Evolutionary conservation across 371 early-diverging fungal genomes (phyloP).

Genomic region (Mucor racemosus): DNA sequence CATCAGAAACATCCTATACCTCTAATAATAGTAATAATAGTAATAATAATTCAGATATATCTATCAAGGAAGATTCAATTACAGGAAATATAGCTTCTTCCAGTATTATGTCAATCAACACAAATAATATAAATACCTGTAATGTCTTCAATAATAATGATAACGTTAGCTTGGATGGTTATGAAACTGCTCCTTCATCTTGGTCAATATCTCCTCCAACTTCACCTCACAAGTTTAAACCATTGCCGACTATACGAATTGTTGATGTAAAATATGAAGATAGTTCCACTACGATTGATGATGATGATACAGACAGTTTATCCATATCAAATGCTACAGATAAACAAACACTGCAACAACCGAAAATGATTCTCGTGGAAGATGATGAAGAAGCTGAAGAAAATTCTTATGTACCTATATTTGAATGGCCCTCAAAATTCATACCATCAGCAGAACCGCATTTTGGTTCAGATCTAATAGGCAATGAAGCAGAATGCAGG

Average conservation of each 20-base stretch:
- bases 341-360: neutral
- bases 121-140: neutral
- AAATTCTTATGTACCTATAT: neutral
- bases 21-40: neutral
- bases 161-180: neutral
- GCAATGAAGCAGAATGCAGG: constrained; percentile 30
- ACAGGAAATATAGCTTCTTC: neutral
- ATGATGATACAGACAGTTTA: neutral
- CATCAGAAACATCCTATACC: constrained; percentile 4
- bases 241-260: neutral
- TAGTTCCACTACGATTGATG: neutral
- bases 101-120: neutral
- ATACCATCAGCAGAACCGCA: constrained; percentile 10
- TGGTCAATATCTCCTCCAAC: constrained; percentile 3
- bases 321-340: constrained; percentile 3
- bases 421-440: constrained; percentile 1
- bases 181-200: neutral
- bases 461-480: constrained; percentile 10
- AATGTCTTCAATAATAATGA: neutral
- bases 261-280: neutral
- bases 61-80: neutral
- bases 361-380: neutral
- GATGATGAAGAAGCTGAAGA: neutral
- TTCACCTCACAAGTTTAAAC: constrained; percentile 5
- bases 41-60: neutral